Percentiles rank a stretch among this genome's conserved stretches.
These are phyloP conservation scores for Euptelea pleiosperma DNA, from an alignment of 164 flowering plant species.

Conservation along the genomic window DNA sequence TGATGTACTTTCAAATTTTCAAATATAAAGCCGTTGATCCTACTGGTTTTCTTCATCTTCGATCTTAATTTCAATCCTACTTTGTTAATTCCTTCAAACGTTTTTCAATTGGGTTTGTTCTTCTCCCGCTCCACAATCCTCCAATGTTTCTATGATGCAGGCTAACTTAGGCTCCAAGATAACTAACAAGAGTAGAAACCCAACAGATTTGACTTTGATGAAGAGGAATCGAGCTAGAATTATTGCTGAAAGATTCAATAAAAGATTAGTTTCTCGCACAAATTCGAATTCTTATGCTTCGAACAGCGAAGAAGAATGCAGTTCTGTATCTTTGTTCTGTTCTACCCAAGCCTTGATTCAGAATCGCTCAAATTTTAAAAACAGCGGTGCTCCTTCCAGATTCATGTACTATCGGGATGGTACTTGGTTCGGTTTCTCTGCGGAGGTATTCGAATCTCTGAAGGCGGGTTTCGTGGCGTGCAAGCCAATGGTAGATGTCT, in stretches of 20 bases:
- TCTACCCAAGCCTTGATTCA: slow-evolving; percentile 18
- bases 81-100: too few species aligned
- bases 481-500: slow-evolving; percentile 24
- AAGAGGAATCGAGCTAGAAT: slow-evolving; percentile 1
- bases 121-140: neutral
- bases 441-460: slow-evolving; percentile 22
- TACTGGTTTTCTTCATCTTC: too few species aligned
- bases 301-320: neutral
- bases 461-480: slow-evolving; percentile 24
- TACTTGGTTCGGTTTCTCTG: slow-evolving; percentile 34
- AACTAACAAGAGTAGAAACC: neutral
- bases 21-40: too few species aligned
- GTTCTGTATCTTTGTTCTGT: slow-evolving; percentile 1
- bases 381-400: slow-evolving; percentile 28
- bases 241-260: neutral
- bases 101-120: neutral
- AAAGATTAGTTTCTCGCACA: neutral
- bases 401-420: slow-evolving; percentile 32
- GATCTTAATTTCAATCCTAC: too few species aligned
- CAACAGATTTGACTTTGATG: neutral
- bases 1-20: too few species aligned
- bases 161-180: neutral
- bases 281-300: neutral
- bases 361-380: slow-evolving; percentile 31
- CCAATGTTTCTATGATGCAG: neutral